Base-by-base conservation (phyloP, 208 protist genomes). In the Crithidia bombi region DNA sequence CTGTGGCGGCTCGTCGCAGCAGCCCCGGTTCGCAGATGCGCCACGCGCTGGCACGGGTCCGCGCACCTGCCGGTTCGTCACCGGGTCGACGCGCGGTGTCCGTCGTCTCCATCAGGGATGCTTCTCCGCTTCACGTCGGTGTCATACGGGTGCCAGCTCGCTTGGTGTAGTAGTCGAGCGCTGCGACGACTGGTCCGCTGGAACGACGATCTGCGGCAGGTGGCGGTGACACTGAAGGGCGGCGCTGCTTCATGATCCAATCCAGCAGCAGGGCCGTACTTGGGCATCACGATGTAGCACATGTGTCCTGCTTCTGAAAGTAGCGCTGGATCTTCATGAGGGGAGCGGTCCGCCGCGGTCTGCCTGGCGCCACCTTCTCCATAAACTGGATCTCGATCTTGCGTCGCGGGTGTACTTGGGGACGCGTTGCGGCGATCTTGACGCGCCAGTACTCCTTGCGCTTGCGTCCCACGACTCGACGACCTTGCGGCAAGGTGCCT, bases 401-500 rank as follows among this genome's bases (percentile, higher is more conserved):
- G 90, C 90, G 59, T 94, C 90, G 38, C 85, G 78, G 25, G 87
- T 92, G 82, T 96, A 96, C 81, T 92, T 92, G 69, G 85, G 72
- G 36, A 91, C n/a, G n/a, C 78, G 68, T 87, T 91, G 47, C 86
- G 89, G 94, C 86, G 65, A 96, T 92, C 76, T 96, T 96, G 38
- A 96, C 87, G 11, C 89, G 89, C 67, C 86, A 91, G 81, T 93
- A 93, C 75, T 89, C 82, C 74, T 92, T 86, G 39, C 86, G 78
- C 71, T 93, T 92, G 64, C 91, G 69, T 96, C 91, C 87, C 89
- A 96, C 61, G 89, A 83, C 77, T 95, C 86, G 30, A 96, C 85
- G 39, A 96, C 92, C 75, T 94, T 95, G 56, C 85, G 90, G 69
- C 94, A 95, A 25, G 92, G 95, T 52, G 89, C 91, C 77, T 96